Evolutionary conservation across 169 alveolate genomes (phyloP), one percentile per base, ranked within the genome.

Genomic region (Plasmodium reichenowi): DNA sequence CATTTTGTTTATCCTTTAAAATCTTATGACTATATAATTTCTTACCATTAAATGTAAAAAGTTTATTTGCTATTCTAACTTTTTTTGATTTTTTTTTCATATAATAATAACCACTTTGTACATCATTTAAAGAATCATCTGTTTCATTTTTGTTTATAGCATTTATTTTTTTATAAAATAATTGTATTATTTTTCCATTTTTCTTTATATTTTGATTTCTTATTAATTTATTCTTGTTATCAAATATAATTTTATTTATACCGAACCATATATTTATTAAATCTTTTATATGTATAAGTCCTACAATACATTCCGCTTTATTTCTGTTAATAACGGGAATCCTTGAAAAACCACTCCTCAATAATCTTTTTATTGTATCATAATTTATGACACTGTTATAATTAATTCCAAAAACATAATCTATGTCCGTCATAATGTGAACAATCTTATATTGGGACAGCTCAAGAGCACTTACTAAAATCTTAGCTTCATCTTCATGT

Each of bases 341-440:
- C 22, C 93, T 94, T 6, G 96, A 87, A 62, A 89, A 94, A 1
- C 96, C 96, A 59, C 93, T 76, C 20, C 76, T 86, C 38, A 94
- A 88, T n/a, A 94, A 89, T 24, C 76, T 74, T 5, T 89, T 73
- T 17, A 92, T 59, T 13, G 93, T 90, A 22, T 78, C 87, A 24
- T 72, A 74, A 2, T 94, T 94, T 22, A 92, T 90, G 20, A 59
- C 32, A 12, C 94, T 67, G 17, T 80, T 90, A 52, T 85, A 91
- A 38, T 89, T 92, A 17, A 94, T 74, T 17, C 94, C 93, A 62
- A 92, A 92, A 13, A 94, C 92, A 32, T 85, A 60, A 13, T 92
- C 93, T 2, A 94, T 70, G 13, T 94, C 95, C 1, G 95, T 92
- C 96, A 94, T 94, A 12, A 94, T 87, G 22, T 83, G 88, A 26